These are phyloP conservation scores for Termitomyces sp. DNA, from an alignment of 1,284 basidiomycete genomes.

Conservation along the genomic window DNA sequence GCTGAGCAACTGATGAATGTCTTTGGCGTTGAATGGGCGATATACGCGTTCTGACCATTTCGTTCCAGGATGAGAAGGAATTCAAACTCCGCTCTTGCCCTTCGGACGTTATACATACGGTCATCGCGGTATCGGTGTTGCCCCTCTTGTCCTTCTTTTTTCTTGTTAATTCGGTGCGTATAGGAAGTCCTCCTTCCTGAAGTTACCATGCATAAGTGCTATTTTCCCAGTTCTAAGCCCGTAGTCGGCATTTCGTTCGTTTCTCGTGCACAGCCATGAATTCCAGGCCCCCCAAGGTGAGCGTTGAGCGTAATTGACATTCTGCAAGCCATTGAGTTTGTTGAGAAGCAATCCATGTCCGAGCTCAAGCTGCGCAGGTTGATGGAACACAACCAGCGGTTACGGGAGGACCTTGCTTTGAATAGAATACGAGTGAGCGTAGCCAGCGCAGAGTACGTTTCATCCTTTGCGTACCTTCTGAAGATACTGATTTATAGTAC, in stretches of 20 bases:
- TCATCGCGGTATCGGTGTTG: conserved; percentile 3
- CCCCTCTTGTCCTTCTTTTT: conserved; percentile 13
- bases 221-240: conserved; percentile 8
- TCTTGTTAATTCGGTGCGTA: conserved; percentile 20
- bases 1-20: conserved; percentile 1
- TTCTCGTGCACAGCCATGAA: conserved; percentile 32
- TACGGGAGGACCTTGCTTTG: conserved; percentile 85
- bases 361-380: conserved; percentile 94
- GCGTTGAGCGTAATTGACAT: conserved; percentile 8
- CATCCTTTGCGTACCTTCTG: background rate
- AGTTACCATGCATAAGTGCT: too few relatives aligned
- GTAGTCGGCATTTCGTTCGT: conserved; percentile 16
- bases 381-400: conserved; percentile 88
- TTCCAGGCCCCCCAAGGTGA: conserved; percentile 44
- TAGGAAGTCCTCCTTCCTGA: background rate
- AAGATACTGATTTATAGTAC: conserved; percentile 10
- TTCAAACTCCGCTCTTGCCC: conserved; percentile 35
- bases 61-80: conserved; percentile 11
- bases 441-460: conserved; percentile 78
- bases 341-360: conserved; percentile 79
- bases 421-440: conserved; percentile 88
- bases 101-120: conserved; percentile 8
- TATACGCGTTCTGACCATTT: conserved; percentile 16
- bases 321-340: background rate
- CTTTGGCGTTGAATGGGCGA: conserved; percentile 7